A percentile compares a stretch with the other conserved stretches of the same genome.
Evolutionary conservation across 306 rosid genomes (phyloP).

Genomic region (Chamaecrista fasciculata): DNA sequence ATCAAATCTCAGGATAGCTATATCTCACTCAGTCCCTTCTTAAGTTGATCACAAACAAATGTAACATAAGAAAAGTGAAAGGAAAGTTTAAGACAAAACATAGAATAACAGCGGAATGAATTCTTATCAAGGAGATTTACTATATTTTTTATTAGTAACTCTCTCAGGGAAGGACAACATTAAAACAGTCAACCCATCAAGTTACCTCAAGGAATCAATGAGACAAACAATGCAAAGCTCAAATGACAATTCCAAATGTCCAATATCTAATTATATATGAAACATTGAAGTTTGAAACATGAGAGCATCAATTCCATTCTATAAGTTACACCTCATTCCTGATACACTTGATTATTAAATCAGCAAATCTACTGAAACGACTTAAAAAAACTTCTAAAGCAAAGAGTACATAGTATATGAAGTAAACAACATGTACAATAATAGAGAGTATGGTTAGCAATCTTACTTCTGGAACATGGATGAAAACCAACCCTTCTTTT

Average conservation of each 20-base stretch:
- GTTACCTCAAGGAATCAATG: constrained; percentile 12
- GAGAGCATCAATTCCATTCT: neutral
- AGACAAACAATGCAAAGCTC: constrained; percentile 16
- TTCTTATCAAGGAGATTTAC: neutral
- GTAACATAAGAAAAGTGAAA: neutral
- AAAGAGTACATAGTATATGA: too few species aligned
- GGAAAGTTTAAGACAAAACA: neutral
- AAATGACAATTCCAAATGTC: constrained; percentile 10
- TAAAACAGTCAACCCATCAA: constrained; percentile 18
- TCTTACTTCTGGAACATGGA: constrained; percentile 92
- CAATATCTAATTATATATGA: neutral
- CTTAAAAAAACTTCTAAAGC: neutral
- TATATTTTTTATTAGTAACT: too few species aligned
- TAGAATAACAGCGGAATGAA: neutral
- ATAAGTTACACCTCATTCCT: neutral
- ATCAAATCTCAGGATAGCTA: neutral
- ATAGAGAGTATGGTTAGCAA: constrained; percentile 13
- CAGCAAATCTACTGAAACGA: neutral
- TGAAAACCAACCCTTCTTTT: constrained; percentile 97
- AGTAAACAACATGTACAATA: constrained; percentile 15
- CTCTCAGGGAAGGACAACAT: neutral
- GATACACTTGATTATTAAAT: neutral
- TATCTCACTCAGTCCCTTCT: neutral
- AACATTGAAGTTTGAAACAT: neutral
- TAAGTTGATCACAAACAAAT: neutral